Conservation (phyloP, 768 basidiomycete species). For the Lentinus brumalis region DNA sequence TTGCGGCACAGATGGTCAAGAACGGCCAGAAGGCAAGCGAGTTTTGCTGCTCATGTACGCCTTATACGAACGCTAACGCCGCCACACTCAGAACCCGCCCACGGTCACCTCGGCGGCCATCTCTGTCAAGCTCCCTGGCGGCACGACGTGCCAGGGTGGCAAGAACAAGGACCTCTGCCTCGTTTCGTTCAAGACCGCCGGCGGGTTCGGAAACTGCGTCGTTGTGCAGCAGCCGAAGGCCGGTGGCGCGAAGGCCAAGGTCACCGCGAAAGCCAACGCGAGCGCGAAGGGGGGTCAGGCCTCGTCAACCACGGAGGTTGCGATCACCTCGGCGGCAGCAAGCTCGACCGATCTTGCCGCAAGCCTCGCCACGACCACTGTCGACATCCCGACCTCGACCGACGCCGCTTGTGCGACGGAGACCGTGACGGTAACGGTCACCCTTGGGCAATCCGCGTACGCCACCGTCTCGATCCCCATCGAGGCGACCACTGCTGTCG, state of each 20-base stretch:
- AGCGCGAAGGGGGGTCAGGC: constrained; percentile 11
- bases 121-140: constrained; percentile 47
- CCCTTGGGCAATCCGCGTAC: too few relatives aligned
- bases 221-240: constrained; percentile 39
- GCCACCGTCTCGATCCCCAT: too few relatives aligned
- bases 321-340: neutral
- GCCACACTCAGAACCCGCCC: constrained; percentile 35
- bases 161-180: constrained; percentile 46
- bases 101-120: constrained; percentile 41
- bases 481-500: too few relatives aligned
- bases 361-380: neutral
- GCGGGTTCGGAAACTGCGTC: constrained; percentile 57
- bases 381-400: too few relatives aligned
- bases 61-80: neutral
- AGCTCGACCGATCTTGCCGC: neutral
- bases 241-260: constrained; percentile 12
- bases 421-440: too few relatives aligned
- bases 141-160: constrained; percentile 55
- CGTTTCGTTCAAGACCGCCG: constrained; percentile 50
- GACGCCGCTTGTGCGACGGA: too few relatives aligned
- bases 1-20: constrained; percentile 41
- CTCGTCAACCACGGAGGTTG: neutral
- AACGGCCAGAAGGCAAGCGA: constrained; percentile 51
- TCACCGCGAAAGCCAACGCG: constrained; percentile 7
- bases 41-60: neutral